Percentiles rank a stretch among this genome's conserved stretches.
These are phyloP conservation scores for Hypoxylon sp. DNA, from an alignment of 2,329 filamentous ascomycete species.

Conservation along the genomic window DNA sequence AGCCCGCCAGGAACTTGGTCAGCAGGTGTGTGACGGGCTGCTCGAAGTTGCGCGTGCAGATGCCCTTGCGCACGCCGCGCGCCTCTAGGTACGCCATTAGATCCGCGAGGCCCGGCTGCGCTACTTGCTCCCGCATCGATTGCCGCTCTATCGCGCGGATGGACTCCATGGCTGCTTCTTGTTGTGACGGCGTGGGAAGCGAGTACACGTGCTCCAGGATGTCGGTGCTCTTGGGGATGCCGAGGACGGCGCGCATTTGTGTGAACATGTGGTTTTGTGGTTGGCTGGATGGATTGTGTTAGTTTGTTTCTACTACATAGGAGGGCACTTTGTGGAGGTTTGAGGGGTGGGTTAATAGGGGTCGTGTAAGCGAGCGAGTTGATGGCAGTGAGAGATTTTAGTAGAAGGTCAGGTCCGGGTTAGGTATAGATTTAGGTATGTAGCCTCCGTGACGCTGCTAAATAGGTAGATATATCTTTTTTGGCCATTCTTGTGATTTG, in stretches of 20 bases:
- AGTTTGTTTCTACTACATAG: not conserved
- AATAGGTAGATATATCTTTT: not conserved
- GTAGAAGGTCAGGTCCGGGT: not conserved
- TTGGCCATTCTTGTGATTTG: not conserved
- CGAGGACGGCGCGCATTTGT: constrained; percentile 84
- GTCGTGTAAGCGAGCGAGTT: not conserved
- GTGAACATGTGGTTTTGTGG: constrained; percentile 97
- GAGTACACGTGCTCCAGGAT: constrained; percentile 90
- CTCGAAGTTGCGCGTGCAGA: constrained; percentile 96
- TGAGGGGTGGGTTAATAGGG: not conserved
- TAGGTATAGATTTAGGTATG: not conserved
- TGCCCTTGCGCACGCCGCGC: constrained; percentile 78
- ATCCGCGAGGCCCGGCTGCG: constrained; percentile 82
- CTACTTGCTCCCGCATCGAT: constrained; percentile 84
- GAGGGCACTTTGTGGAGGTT: not conserved
- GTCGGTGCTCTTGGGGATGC: constrained; percentile 80
- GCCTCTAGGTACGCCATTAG: constrained; percentile 88
- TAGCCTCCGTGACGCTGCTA: not conserved
- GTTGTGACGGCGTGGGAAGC: constrained; percentile 72
- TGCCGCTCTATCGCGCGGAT: constrained; percentile 84
- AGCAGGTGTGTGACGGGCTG: constrained; percentile 82
- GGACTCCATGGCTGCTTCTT: constrained; percentile 76
- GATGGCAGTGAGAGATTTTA: not conserved
- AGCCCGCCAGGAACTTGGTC: constrained; percentile 77
- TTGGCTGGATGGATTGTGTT: constrained; percentile 66